phyloP scores from a whole-genome alignment of 179 eudicot species.

The Spinacia oleracea region DNA sequence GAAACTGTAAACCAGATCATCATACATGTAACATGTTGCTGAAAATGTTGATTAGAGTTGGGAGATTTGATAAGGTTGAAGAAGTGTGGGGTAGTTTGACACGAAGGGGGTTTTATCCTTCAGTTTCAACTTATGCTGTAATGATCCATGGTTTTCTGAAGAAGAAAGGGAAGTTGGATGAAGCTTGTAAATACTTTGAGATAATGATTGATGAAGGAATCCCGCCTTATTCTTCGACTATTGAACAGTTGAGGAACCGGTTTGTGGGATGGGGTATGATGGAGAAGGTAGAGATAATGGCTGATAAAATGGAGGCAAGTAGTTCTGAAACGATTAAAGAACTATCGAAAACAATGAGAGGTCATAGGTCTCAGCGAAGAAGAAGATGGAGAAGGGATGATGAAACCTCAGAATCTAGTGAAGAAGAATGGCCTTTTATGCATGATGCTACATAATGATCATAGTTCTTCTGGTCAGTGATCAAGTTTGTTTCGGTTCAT shows the following conservation, averaged over 20 bases:
- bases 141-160: conserved; percentile 83
- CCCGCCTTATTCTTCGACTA: conserved; percentile 73
- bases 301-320: conserved; percentile 84
- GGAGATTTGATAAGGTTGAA: conserved; percentile 68
- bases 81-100: conserved; percentile 73
- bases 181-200: conserved; percentile 77
- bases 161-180: conserved; percentile 77
- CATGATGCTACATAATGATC: conserved; percentile 21
- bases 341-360: conserved; percentile 52
- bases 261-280: conserved; percentile 65
- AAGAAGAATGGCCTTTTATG: conserved; percentile 45
- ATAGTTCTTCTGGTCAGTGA: background rate
- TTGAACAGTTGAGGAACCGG: conserved; percentile 66
- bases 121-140: conserved; percentile 76
- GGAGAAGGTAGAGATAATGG: conserved; percentile 58
- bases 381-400: conserved; percentile 37
- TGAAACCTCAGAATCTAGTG: conserved; percentile 55
- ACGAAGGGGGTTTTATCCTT: conserved; percentile 56
- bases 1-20: conserved; percentile 54
- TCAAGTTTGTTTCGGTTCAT: background rate
- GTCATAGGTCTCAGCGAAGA: conserved; percentile 37
- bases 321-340: conserved; percentile 65
- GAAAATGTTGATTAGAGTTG: conserved; percentile 71
- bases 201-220: conserved; percentile 92
- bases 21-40: conserved; percentile 86